Percentiles rank a stretch among this genome's conserved stretches.
Evolutionary conservation across 176 grass and related monocot genomes (phyloP).

Genomic region (Cymbopogon citratus): DNA sequence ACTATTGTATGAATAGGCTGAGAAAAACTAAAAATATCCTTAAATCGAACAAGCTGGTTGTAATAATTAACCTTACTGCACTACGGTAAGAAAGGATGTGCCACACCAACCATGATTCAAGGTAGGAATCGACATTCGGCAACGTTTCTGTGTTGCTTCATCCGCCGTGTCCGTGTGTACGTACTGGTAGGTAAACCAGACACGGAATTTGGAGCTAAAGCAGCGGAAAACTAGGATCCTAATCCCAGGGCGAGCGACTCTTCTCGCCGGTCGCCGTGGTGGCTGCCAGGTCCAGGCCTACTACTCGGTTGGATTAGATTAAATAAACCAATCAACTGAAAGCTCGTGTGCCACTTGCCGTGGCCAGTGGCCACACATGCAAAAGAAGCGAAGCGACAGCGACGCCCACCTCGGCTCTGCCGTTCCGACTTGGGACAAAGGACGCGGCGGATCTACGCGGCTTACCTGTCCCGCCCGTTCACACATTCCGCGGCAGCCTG

Average conservation of each 20-base stretch:
- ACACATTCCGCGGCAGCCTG: neutral
- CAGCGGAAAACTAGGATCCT: neutral
- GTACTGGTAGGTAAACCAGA: too few species aligned
- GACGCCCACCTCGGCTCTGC: neutral
- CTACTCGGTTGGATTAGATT: neutral
- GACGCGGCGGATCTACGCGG: neutral
- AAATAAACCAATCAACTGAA: neutral
- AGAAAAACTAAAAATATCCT: too few species aligned
- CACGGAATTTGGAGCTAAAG: neutral
- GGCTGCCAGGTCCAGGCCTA: neutral
- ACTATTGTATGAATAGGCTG: too few species aligned
- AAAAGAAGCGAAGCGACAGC: neutral
- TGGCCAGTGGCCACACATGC: neutral
- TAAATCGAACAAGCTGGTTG: too few species aligned
- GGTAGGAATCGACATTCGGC: too few species aligned
- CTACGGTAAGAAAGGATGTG: too few species aligned
- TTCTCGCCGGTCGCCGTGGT: neutral
- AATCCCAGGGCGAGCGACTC: neutral
- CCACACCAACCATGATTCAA: too few species aligned
- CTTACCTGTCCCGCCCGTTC: slow-evolving; percentile 20
- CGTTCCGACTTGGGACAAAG: neutral
- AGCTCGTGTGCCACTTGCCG: neutral
- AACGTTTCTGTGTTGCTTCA: too few species aligned
- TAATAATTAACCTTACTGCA: too few species aligned
- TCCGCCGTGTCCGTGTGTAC: too few species aligned